Base-by-base conservation (phyloP, 441 rosid genomes). In the Biscutella laevigata region DNA sequence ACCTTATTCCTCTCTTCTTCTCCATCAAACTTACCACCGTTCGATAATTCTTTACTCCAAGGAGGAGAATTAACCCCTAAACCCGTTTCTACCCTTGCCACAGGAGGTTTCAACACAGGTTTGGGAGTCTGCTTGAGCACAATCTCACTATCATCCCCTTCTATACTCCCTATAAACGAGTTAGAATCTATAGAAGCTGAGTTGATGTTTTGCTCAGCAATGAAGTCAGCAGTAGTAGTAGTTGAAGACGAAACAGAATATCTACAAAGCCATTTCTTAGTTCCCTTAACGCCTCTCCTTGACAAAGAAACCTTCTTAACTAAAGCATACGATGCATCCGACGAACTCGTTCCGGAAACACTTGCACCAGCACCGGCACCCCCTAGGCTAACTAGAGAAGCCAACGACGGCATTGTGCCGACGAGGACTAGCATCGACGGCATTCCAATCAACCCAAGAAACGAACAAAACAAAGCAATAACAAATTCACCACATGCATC, bases 41-140 rank as follows among this genome's bases (percentile, higher is more conserved):
- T 66, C 0, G 66, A 52, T 4, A 61, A 22, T 24, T 65, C 77
- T 49, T 56, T 43, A 52, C 43, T 62, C 61, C 73, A 53, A 10
- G 75, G 60, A 24, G 64, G 54, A 7, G 75, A 66, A 70, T 66
- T 68, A 20, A 56, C 47, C 40, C 67, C 67, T 15, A 42, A 61
- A 73, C 53, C 35, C 38, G 71, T 41, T 10, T 62, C 69, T 2
- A 66, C 66, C 51, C 72, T 73, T 4, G 71, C 64, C 22, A 34
- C 46, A n/a, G 82, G 62, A 4, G 90, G 53, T 70, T 75, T 87
- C 41, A 80, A 54, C 11, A 80, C 76, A 0, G 96, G 96, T 67
- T 68, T 88, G 27, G 96, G 98, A 50, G 86, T 75, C 51, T 90
- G 86, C 74, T 78, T 81, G 36, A 87, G 85, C n/a, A 79, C 74